Conservation (phyloP, 2,329 filamentous ascomycete species). For the Lachnellula cervina region DNA sequence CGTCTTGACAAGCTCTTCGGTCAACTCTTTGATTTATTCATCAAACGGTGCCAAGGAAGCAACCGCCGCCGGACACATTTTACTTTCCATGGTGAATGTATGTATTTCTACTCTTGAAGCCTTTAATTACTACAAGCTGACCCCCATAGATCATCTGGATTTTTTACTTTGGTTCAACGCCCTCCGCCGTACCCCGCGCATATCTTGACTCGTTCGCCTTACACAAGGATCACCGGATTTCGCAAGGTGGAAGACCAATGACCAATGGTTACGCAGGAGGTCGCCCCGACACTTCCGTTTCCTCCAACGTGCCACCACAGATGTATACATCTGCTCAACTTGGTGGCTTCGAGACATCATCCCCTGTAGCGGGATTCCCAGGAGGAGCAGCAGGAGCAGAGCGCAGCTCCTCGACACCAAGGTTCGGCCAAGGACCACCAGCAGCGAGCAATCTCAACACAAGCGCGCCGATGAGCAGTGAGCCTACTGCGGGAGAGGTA, state of each 20-base stretch:
- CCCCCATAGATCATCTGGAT: constrained; percentile 82
- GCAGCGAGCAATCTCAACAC: constrained; percentile 35
- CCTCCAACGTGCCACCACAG: constrained; percentile 73
- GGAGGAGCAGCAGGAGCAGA: constrained; percentile 34
- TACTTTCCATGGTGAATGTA: constrained; percentile 90
- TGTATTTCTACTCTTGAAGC: constrained; percentile 33
- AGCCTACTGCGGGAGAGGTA: constrained; percentile 45
- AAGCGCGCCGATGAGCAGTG: constrained; percentile 29
- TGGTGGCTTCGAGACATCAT: constrained; percentile 93
- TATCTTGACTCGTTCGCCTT: constrained; percentile 95
- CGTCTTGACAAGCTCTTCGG: constrained; percentile 77
- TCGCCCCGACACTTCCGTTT: constrained; percentile 79
- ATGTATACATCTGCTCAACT: constrained; percentile 97
- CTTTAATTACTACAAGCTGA: constrained; percentile 6
- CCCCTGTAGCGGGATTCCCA: constrained; percentile 55
- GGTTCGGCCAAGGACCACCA: constrained; percentile 39
- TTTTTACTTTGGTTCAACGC: constrained; percentile 95
- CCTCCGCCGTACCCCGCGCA: constrained; percentile 76
- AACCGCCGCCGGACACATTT: constrained; percentile 85
- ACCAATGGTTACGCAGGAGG: constrained; percentile 65
- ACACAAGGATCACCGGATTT: constrained; percentile 65
- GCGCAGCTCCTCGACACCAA: constrained; percentile 55
- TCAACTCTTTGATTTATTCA: constrained; percentile 81
- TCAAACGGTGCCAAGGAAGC: constrained; percentile 72
- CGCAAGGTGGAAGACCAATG: constrained; percentile 42